A percentile compares a stretch with the other conserved stretches of the same genome.
Evolutionary conservation across 2,329 filamentous ascomycete species (phyloP).

Genomic region (Fragosphaeria purpurea): DNA sequence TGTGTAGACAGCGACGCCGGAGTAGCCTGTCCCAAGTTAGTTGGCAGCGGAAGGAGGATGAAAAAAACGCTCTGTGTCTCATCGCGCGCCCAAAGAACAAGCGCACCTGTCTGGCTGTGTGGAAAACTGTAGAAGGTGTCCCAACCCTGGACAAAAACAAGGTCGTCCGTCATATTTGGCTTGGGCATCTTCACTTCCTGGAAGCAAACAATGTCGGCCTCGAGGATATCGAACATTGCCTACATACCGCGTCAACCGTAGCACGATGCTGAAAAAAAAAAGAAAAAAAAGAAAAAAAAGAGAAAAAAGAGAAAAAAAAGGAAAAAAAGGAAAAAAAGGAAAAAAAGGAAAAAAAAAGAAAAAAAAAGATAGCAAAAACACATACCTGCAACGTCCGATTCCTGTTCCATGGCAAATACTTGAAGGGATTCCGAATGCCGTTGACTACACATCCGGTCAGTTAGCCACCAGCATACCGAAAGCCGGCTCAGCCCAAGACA

Average conservation of each 20-base stretch:
- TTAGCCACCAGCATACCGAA: background rate
- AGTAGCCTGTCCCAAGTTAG: conserved; percentile 57
- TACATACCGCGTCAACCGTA: conserved; percentile 20
- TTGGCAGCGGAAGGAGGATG: conserved; percentile 2
- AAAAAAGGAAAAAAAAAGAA: background rate
- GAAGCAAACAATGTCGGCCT: conserved; percentile 87
- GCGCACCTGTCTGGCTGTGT: conserved; percentile 78
- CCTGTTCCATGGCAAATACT: conserved; percentile 74
- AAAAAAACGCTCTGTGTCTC: background rate
- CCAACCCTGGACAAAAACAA: conserved; percentile 92
- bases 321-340: background rate
- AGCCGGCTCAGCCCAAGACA: background rate
- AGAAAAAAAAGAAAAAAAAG: background rate
- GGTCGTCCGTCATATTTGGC: conserved; percentile 86
- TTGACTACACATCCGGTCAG: conserved; percentile 34
- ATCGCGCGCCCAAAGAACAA: too few relatives aligned
- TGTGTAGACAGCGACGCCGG: conserved; percentile 91
- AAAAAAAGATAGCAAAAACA: background rate
- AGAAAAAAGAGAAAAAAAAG: too few relatives aligned
- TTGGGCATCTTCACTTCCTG: conserved; percentile 95
- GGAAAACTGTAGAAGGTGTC: conserved; percentile 94
- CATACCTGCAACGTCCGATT: conserved; percentile 57
- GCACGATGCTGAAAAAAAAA: background rate
- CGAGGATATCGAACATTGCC: conserved; percentile 90
- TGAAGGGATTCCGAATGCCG: conserved; percentile 74